A percentile compares a stretch with the other conserved stretches of the same genome.
phyloP scores from a whole-genome alignment of 2,329 filamentous ascomycete species.

The Apiospora malaysiana region DNA sequence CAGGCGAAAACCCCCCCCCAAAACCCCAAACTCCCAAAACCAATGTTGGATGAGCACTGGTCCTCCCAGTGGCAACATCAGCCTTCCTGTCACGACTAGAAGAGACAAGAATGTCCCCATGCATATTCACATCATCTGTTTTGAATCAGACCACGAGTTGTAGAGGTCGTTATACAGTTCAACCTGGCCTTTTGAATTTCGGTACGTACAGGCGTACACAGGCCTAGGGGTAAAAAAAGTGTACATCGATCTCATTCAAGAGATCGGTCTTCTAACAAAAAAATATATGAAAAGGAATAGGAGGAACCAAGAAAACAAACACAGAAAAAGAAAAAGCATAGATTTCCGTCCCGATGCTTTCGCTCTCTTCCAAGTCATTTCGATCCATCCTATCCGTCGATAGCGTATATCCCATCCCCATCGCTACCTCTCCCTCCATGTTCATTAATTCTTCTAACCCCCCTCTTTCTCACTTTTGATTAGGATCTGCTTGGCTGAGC shows the following conservation, averaged over 20 bases:
- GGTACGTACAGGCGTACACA: neutral
- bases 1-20: no score
- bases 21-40: no score
- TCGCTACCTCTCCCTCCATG: neutral
- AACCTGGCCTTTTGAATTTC: neutral
- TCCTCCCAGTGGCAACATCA: no score
- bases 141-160: neutral
- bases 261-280: constrained; percentile 4
- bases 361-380: constrained; percentile 11
- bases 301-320: neutral
- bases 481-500: neutral
- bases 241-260: neutral
- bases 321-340: constrained; percentile 7
- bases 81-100: no score
- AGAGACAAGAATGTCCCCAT: no score
- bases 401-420: neutral
- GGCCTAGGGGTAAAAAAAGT: neutral
- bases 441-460: constrained; percentile 1
- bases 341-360: constrained; percentile 11
- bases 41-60: no score
- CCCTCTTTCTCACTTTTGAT: neutral
- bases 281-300: constrained; percentile 15
- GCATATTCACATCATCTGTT: no score
- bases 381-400: neutral
- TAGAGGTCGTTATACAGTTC: neutral